Evolutionary conservation across 345 rosid genomes (phyloP), one percentile per base, ranked within the genome.

Genomic region (Gossypium arboreum): DNA sequence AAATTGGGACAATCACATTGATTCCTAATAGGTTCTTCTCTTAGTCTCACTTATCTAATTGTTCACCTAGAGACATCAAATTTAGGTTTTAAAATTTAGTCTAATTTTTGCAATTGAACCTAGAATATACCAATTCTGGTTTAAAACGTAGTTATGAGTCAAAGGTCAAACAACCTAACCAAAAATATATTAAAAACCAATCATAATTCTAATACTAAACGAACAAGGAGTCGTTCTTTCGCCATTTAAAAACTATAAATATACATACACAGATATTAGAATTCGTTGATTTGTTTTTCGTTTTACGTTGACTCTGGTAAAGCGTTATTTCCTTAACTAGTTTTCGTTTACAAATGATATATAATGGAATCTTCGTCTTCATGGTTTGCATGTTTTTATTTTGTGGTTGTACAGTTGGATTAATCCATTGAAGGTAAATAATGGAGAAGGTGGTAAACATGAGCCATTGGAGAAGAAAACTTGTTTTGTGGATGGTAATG

Each of bases 371-470:
- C 51, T 12, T 48, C 51, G 51, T 48, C 51, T 47, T 60, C 47
- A 15, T 7, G 18, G 12, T 5, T 44, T 47, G 27, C 29, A n/a
- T 16, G 62, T 1, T 67, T 44, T 12, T 11, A 24, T 24, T 48
- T 24, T 2, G 6, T 11, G 20, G 1, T 29, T 59, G 9, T 80
- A 22, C 77, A 73, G 80, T 39, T 45, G n/a, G 43, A 22, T 15
- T 7, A 34, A 34, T 34, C 10, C 18, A 20, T 66, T 51, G 39
- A 11, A 75, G 8, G 13, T 47, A 47, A 24, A 48, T 3, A 77
- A 79, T 81, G 78, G 71, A 29, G 75, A 75, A 51, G 54, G 71
- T 56, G 56, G 66, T 54, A 3, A 29, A 77, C 63, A 71, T 57
- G 7, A 29, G 51, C 2, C 72, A 70, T 16, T n/a, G 15, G 76